Percentiles rank a stretch among this genome's conserved stretches.
Conservation (phyloP, 768 basidiomycete genomes). For the Steccherinum ochraceum region DNA sequence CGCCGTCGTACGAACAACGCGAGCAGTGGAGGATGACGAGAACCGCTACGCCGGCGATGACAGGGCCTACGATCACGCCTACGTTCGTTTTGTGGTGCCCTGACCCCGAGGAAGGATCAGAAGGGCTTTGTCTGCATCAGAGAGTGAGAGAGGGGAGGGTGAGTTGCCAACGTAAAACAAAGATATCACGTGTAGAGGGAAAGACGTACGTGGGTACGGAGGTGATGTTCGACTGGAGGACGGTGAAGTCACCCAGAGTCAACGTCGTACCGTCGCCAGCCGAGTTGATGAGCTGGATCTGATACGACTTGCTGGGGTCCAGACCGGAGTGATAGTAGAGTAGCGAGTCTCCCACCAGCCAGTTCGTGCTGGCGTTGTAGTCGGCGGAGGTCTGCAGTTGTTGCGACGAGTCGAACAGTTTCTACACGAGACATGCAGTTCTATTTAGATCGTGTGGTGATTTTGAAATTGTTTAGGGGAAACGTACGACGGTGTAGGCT, state of each 20-base stretch:
- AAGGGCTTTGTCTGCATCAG: not conserved
- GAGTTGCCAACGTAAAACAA: not conserved
- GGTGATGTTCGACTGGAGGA: not conserved
- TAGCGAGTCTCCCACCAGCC: conserved; percentile 33
- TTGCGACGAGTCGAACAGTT: conserved; percentile 31
- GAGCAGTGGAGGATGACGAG: conserved; percentile 1
- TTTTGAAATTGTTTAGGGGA: conserved; percentile 38
- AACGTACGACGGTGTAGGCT: conserved; percentile 21
- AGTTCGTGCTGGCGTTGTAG: conserved; percentile 42
- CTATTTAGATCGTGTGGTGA: conserved; percentile 41
- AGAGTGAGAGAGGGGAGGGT: not conserved
- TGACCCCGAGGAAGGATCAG: not conserved
- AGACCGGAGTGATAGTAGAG: conserved; percentile 61
- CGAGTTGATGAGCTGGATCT: conserved; percentile 46
- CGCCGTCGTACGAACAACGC: not conserved
- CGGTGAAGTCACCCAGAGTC: conserved; percentile 10
- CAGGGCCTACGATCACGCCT: conserved; percentile 14
- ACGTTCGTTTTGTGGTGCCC: conserved; percentile 9
- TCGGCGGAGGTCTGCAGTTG: conserved; percentile 1
- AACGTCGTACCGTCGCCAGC: conserved; percentile 30
- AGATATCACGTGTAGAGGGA: not conserved
- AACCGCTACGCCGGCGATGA: conserved; percentile 11
- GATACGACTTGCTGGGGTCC: conserved; percentile 40
- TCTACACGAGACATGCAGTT: conserved; percentile 41
- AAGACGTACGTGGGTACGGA: not conserved